Base-by-base conservation (phyloP, 805 yeast genomes). In the Candida dendrica region DNA sequence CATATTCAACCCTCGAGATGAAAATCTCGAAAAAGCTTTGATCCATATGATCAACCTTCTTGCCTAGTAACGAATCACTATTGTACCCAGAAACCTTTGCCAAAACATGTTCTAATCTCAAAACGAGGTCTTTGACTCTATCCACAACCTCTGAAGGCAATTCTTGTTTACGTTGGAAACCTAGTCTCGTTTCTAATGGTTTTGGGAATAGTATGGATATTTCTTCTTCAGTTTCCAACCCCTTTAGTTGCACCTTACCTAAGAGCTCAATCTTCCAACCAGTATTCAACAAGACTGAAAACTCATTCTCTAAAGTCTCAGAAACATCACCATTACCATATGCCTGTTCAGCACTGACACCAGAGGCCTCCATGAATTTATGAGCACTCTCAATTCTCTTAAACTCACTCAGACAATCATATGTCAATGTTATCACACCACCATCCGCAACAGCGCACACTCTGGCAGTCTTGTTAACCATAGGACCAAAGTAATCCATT, bases 401-500 rank as follows among this genome's bases (percentile, higher is more conserved):
- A 55, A 88, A 75, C 56, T 86, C 96, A 36, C 74, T 72, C 50
- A 84, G 67, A 55, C 88, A 86, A 60, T 91, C 97, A 7, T 80
- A 72, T 54, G 95, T 84, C 43, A 90, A 73, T 0, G 95, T 80
- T 24, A 91, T 86, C 61, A 91, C 96, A n/a, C 99, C 99, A 45
- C 99, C 99, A 61, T 88, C 96, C 0, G 98, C 99, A 39, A 87
- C 84, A 7, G 95, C 85, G 57, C 90, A 82, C 20, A 93, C 91
- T 54, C 99, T 74, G 1, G 98, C 82, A 1, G 99, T 87, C 40
- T 96, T 74, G 56, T 93, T 93, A 27, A 93, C 99, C 89, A 93
- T 90, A 0, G 99, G 98, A 0, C 99, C 99, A 53, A 93, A 84
- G 63, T 93, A 93, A 65, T 93, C 99, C 98, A 93, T 93, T 68